These are phyloP conservation scores for Cutaneotrichosporon sp. DNA, from an alignment of 1,284 basidiomycete species.

Conservation along the genomic window DNA sequence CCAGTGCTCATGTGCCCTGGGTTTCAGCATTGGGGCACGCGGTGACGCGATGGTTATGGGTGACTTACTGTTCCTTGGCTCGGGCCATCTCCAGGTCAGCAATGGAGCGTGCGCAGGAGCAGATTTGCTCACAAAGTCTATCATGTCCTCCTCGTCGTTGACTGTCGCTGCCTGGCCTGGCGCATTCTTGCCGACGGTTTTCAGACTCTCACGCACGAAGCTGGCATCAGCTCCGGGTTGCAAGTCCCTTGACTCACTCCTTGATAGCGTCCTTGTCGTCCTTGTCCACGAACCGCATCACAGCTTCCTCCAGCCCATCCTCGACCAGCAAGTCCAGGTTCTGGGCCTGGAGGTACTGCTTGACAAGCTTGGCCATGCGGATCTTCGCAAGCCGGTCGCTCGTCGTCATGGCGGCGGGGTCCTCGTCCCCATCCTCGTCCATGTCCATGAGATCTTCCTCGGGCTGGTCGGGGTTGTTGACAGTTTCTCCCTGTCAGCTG, in stretches of 20 bases:
- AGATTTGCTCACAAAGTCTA: constrained; percentile 17
- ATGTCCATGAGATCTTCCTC: constrained; percentile 63
- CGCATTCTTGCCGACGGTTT: constrained; percentile 57
- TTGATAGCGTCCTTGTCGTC: constrained; percentile 89
- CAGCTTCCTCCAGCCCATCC: constrained; percentile 83
- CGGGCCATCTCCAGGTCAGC: constrained; percentile 6
- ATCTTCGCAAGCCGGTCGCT: constrained; percentile 51
- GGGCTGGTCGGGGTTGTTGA: constrained; percentile 49
- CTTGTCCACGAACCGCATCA: constrained; percentile 92
- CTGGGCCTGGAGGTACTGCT: constrained; percentile 85
- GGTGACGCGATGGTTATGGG: background rate
- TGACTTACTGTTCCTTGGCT: constrained; percentile 18
- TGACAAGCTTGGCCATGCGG: constrained; percentile 64
- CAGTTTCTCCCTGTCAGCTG: constrained; percentile 35
- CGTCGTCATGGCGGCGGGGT: constrained; percentile 56
- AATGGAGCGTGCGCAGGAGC: too few relatives aligned
- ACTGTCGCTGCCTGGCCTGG: constrained; percentile 7
- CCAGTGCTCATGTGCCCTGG: constrained; percentile 12
- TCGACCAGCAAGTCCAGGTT: constrained; percentile 84
- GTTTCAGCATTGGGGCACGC: background rate
- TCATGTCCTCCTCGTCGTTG: constrained; percentile 15
- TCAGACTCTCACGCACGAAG: constrained; percentile 68
- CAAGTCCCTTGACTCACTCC: constrained; percentile 57
- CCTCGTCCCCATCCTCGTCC: constrained; percentile 68
- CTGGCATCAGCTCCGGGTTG: constrained; percentile 52